These are phyloP conservation scores for Arachnomyces sp. DNA, from an alignment of 2,329 filamentous ascomycete species.

Conservation along the genomic window DNA sequence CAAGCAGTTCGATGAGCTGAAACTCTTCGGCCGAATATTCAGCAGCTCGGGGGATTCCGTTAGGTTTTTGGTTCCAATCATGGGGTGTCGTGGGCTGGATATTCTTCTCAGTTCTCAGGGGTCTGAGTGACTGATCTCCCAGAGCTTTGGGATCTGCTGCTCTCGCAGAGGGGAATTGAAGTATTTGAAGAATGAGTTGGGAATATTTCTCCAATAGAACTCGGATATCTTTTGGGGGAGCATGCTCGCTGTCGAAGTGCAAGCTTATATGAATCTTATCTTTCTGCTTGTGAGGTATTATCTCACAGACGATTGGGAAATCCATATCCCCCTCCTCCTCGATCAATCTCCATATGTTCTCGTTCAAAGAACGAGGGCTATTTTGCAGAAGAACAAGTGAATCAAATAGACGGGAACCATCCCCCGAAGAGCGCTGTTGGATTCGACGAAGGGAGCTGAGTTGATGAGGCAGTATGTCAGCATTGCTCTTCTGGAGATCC, in stretches of 20 bases:
- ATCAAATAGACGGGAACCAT: slow-evolving; percentile 60
- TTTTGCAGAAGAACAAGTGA: slow-evolving; percentile 73
- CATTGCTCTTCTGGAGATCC: slow-evolving; percentile 53
- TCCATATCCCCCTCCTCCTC: slow-evolving; percentile 50
- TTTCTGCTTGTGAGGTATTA: slow-evolving; percentile 48
- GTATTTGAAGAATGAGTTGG: slow-evolving; percentile 25
- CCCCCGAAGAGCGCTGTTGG: slow-evolving; percentile 44
- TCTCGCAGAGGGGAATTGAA: slow-evolving; percentile 24
- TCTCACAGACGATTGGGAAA: slow-evolving; percentile 67
- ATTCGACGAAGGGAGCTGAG: slow-evolving; percentile 66
- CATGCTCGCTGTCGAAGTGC: slow-evolving; percentile 46
- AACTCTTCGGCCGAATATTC: slow-evolving; percentile 47
- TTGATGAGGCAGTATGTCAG: slow-evolving; percentile 58
- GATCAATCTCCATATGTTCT: slow-evolving; percentile 43
- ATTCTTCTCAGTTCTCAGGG: slow-evolving; percentile 1
- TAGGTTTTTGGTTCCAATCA: slow-evolving; percentile 6
- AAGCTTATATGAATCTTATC: slow-evolving; percentile 53
- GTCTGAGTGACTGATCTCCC: slow-evolving; percentile 15
- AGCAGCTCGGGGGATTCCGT: slow-evolving; percentile 5
- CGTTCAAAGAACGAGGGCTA: slow-evolving; percentile 36
- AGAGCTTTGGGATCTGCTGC: slow-evolving; percentile 20
- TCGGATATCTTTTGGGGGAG: slow-evolving; percentile 17
- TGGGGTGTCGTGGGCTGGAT: not conserved
- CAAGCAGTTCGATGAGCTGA: slow-evolving; percentile 48
- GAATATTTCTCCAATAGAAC: slow-evolving; percentile 24